Evolutionary conservation across 1,284 basidiomycete species (phyloP), one percentile per base, ranked within the genome.

Genomic region (Ceratobasidium sp.): DNA sequence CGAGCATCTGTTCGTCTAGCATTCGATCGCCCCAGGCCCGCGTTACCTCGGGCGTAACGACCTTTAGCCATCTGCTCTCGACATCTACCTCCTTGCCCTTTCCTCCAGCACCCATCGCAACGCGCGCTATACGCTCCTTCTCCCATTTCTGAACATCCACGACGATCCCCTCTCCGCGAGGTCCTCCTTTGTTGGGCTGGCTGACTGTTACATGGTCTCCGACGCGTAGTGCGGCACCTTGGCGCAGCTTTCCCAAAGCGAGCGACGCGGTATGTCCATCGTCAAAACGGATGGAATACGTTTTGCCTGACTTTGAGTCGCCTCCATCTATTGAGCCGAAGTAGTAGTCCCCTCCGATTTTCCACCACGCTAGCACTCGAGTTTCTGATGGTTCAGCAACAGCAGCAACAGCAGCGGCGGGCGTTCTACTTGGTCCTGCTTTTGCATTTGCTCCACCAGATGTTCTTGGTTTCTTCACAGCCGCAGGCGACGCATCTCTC

Each of bases 321-420:
- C 44, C 36, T 2, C 29, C 45, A 7, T 50, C 59, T 7, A 92
- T 84, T 31, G 82, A 83, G 11, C 90, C 92, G 4, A 89, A 80
- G 79, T 91, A 93, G 81, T 87, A 93, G 76, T 87, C 84, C 1
- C 85, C 86, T 73, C 89, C 87, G 57, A 82, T 80, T 76, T 85
- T 87, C 90, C 90, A 93, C 11, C 90, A 79, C 1, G 90, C 92
- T 77, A 92, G 89, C 17, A 93, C 90, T 1, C 87, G 87, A 15
- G 89, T 87, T 47, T 80, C 79, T 31, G 64, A 64, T 17, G 78
- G 47, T 48, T 67, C 54, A 36, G 76, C 75, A 24, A 79, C 80
- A 15, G 73, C 76, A 41, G 73, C 45, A 24, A 82, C 79, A 19
- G 82, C 27, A 56, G 33, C 50, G 27, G 51, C 29, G 19, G 65